Evolutionary conservation across 495 filamentous ascomycete species (phyloP), one percentile per base, ranked within the genome.

Genomic region (Durotheca rogersii): DNA sequence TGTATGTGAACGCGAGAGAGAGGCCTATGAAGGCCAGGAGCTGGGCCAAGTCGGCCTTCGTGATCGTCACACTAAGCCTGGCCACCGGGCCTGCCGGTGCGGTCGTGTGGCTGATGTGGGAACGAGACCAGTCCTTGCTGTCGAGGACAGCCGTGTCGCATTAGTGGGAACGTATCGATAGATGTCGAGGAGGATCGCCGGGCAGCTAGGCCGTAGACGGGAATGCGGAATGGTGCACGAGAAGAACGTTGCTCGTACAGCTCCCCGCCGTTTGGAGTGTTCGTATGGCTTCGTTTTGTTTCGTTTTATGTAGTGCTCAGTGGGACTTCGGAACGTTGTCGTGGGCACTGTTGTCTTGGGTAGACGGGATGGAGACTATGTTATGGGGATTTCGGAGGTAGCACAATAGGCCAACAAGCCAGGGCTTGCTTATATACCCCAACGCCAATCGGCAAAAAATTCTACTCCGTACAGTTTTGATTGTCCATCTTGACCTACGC

Each of bases 91-190:
- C 52, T 23, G 52, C 44, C 4, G 52, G 52, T 6, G 52, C 52
- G 17, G 45, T 44, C 9, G 52, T 56, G 18, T 49, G 45, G 52
- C 12, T 56, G 34, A 50, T 56, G 46, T 56, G 52, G 52, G 46
- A 56, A 46, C 49, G 46, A 33, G 52, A 56, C 14, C 45, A 48
- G 17, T 9, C 31, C 12, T 17, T 54, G 9, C 25, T 54, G 10
- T 54, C 43, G 23, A 27, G 9, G 23, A 27, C 23, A 4, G 23
- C 9, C 4, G 4, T 27, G 23, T 27, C 23, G 9, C 23, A 27
- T 9, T 27, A 27, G 23, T 4, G 9, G 23, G 9, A 9, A 4
- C 23, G 9, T 4, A 27, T 4, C 23, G 23, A 9, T 9, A 4
- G 9, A 9, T 9, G 4, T 27, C 23, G 23, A 4, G 4, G 4